Percentiles rank a stretch among this genome's conserved stretches.
Conservation (phyloP, 2,329 filamentous ascomycete species). For the Torrubiella hemipterigena region DNA sequence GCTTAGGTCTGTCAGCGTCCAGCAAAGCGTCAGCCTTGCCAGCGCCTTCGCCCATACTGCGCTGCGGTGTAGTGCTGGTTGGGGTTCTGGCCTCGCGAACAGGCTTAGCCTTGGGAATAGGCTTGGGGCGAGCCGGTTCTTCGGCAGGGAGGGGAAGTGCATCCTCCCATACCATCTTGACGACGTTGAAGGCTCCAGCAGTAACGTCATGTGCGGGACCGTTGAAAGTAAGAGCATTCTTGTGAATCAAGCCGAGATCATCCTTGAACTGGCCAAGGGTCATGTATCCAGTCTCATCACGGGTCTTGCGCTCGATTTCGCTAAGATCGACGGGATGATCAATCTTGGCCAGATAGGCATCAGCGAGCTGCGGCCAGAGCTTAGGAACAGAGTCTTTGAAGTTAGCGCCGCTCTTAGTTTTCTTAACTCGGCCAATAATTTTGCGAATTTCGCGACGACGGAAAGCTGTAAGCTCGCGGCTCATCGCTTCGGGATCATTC, state of each 20-base stretch:
- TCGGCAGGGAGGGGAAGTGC: conserved; percentile 30
- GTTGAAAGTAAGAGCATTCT: conserved; percentile 76
- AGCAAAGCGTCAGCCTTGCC: conserved; percentile 16
- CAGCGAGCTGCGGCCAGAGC: conserved; percentile 63
- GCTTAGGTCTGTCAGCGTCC: conserved; percentile 59
- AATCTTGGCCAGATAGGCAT: conserved; percentile 57
- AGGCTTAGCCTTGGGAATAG: conserved; percentile 25
- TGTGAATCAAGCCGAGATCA: conserved; percentile 66
- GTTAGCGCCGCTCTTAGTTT: conserved; percentile 65
- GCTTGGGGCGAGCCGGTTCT: conserved; percentile 48
- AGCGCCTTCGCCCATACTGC: conserved; percentile 18
- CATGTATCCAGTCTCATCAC: conserved; percentile 50
- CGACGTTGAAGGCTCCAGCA: conserved; percentile 38
- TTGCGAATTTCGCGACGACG: conserved; percentile 53
- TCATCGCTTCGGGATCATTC: conserved; percentile 29
- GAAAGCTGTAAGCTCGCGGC: conserved; percentile 40
- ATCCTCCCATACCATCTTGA: conserved; percentile 39
- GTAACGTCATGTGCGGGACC: conserved; percentile 66
- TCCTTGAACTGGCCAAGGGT: conserved; percentile 60
- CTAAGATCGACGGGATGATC: conserved; percentile 73
- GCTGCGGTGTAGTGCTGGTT: conserved; percentile 12
- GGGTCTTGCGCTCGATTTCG: conserved; percentile 71
- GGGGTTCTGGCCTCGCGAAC: conserved; percentile 20
- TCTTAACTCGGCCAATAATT: conserved; percentile 65
- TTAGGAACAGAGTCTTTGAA: conserved; percentile 71